Percentiles rank a stretch among this genome's conserved stretches.
Evolutionary conservation across 2,329 filamentous ascomycete genomes (phyloP).

Genomic region (Trichoderma hamatum): DNA sequence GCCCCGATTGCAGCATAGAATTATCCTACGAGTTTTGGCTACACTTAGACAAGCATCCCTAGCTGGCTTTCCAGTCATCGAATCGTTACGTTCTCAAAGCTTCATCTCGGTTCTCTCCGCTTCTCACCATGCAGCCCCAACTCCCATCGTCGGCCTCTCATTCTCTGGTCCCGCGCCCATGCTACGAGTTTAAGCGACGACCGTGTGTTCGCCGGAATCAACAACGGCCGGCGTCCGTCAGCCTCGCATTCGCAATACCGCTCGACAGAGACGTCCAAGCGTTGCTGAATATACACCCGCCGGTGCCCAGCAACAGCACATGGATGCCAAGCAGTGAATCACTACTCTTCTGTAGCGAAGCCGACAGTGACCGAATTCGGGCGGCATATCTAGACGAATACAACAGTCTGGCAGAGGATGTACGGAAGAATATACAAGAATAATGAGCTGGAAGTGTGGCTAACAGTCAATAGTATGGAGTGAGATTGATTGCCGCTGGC

Average conservation of each 20-base stretch:
- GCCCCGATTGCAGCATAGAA: not conserved
- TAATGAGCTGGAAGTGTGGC: not conserved
- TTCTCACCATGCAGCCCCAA: not conserved
- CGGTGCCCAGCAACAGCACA: constrained; percentile 52
- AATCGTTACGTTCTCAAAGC: not conserved
- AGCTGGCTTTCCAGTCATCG: not conserved
- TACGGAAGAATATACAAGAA: constrained; percentile 33
- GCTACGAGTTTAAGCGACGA: not conserved
- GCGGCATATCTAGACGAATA: constrained; percentile 58
- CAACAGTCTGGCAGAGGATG: constrained; percentile 63
- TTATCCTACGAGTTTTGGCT: not conserved
- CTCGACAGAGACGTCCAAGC: constrained; percentile 36
- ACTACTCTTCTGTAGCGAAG: constrained; percentile 50
- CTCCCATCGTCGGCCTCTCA: not conserved
- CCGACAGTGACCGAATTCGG: constrained; percentile 54
- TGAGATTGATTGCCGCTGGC: constrained; percentile 47
- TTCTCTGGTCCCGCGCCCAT: not conserved
- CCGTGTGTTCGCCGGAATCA: constrained; percentile 24
- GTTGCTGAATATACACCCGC: constrained; percentile 29
- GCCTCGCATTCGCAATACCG: constrained; percentile 33
- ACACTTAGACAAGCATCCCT: constrained; percentile 8
- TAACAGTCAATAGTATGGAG: constrained; percentile 51
- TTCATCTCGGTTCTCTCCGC: not conserved
- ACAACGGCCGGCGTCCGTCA: constrained; percentile 35
- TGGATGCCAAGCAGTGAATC: constrained; percentile 62